phyloP scores from a whole-genome alignment of 306 rosid species.

The Vicia sativa region DNA sequence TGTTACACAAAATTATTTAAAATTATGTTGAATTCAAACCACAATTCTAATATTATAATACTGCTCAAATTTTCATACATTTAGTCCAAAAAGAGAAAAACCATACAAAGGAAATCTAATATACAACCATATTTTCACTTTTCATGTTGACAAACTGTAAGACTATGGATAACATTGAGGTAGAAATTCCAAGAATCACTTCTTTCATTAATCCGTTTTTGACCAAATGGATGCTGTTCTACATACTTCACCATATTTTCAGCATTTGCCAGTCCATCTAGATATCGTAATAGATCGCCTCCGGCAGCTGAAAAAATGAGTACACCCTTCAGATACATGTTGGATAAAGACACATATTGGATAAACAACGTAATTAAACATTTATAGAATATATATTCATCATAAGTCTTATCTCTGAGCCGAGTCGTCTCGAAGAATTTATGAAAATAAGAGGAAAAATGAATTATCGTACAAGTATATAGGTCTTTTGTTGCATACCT shows the following conservation, averaged over 20 bases:
- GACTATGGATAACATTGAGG: slow-evolving; percentile 48
- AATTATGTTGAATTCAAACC: too few relatives aligned
- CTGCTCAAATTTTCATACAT: too few relatives aligned
- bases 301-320: slow-evolving; percentile 46
- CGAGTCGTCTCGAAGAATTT: not conserved
- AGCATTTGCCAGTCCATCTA: slow-evolving; percentile 59
- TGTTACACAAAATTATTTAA: too few relatives aligned
- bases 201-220: slow-evolving; percentile 47
- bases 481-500: slow-evolving; percentile 50
- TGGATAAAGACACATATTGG: too few relatives aligned
- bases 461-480: too few relatives aligned
- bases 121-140: not conserved
- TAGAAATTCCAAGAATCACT: slow-evolving; percentile 69
- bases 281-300: slow-evolving; percentile 66
- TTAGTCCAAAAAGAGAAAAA: too few relatives aligned
- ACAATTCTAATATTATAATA: too few relatives aligned
- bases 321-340: not conserved
- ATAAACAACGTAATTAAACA: not conserved
- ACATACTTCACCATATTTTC: slow-evolving; percentile 54
- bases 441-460: not conserved
- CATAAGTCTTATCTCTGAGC: too few relatives aligned
- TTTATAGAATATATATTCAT: too few relatives aligned
- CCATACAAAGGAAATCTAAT: too few relatives aligned
- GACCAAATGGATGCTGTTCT: slow-evolving; percentile 69
- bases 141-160: slow-evolving; percentile 19